Base-by-base conservation (phyloP, 1,284 basidiomycete species). In the Rhodotorula sp. region DNA sequence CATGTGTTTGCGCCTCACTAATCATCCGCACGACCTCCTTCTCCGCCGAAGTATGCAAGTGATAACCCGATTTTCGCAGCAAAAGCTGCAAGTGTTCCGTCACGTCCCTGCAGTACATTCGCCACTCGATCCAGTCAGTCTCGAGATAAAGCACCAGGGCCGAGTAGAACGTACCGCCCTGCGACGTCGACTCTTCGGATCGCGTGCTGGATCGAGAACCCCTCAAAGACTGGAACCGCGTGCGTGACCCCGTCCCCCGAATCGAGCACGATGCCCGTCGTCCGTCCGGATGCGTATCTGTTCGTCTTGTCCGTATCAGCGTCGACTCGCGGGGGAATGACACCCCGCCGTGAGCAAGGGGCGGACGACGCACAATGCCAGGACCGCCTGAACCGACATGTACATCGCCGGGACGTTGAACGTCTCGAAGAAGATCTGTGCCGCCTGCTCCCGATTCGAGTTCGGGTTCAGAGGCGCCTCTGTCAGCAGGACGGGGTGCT, bases 211-310 rank as follows among this genome's bases (percentile, higher is more conserved):
- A 99, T 97, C 15, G 93, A 95, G 84, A 99, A 99, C 0, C 97
- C 97, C 81, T 99, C 97, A 79, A 97, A 99, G 16, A 99, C 97
- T 5, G 97, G 97, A 5, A 99, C 97, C 5, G 97, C 93, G 77
- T 99, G 97, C 28, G 97, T 98, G 3, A 99, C 97, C 31, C 97
- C 97, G 80, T 99, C 97, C 18, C 97, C 97, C 5, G 97, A 98
- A 81, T 99, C 97, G 21, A 99, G 86, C 5, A 99, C 97, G 69
- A 99, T 97, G 52, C 97, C 97, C 45, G 97, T 99, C 71, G 97
- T 99, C 74, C 97, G 87, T n/a, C 97, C 97, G 8, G 95, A 97
- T 5, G 97, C 95, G 84, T 99, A 99, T 80, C 95, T 97, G 79
- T 16, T 28, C 45, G 55, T 19, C 19, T 38, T 21, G 16, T 0